Percentiles rank a stretch among this genome's conserved stretches.
Conservation (phyloP, 345 rosid species). For the Melastoma malabathricum region DNA sequence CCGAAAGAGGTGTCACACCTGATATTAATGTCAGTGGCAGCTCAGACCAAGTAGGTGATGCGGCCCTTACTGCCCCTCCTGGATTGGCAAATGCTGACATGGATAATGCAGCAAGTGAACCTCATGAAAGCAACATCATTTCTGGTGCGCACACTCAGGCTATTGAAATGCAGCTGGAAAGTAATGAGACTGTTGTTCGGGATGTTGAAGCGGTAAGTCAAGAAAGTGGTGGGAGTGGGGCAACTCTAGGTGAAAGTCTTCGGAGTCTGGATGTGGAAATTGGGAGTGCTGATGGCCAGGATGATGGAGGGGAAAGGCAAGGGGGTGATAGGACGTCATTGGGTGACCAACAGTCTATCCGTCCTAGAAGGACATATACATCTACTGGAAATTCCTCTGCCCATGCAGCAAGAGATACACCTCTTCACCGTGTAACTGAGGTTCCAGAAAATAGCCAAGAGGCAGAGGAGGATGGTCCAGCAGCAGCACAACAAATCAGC, state of each 20-base stretch:
- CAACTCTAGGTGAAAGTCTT: constrained; percentile 91
- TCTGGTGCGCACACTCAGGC: constrained; percentile 39
- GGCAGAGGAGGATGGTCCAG: constrained; percentile 63
- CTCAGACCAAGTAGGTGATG: constrained; percentile 26
- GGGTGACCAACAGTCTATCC: constrained; percentile 51
- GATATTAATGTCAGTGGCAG: constrained; percentile 37
- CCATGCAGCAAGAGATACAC: constrained; percentile 51
- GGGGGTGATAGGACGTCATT: constrained; percentile 43
- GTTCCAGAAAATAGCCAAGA: constrained; percentile 83
- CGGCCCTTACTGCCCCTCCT: constrained; percentile 26
- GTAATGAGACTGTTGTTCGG: constrained; percentile 59
- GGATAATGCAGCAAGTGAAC: constrained; percentile 29
- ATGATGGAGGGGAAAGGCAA: constrained; percentile 88
- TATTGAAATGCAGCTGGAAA: constrained; percentile 85
- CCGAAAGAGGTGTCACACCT: constrained; percentile 26
- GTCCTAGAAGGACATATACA: constrained; percentile 52
- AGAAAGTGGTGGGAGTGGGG: constrained; percentile 94
- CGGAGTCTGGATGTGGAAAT: constrained; percentile 96
- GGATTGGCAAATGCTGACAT: constrained; percentile 31
- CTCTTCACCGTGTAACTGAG: constrained; percentile 86
- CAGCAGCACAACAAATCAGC: constrained; percentile 49
- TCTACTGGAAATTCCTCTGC: constrained; percentile 39
- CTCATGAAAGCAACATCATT: constrained; percentile 22
- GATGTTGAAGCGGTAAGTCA: constrained; percentile 97
- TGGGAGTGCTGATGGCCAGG: constrained; percentile 98